Base-by-base conservation (phyloP, 2,329 filamentous ascomycete species). In the Fusarium sambucinum region DNA sequence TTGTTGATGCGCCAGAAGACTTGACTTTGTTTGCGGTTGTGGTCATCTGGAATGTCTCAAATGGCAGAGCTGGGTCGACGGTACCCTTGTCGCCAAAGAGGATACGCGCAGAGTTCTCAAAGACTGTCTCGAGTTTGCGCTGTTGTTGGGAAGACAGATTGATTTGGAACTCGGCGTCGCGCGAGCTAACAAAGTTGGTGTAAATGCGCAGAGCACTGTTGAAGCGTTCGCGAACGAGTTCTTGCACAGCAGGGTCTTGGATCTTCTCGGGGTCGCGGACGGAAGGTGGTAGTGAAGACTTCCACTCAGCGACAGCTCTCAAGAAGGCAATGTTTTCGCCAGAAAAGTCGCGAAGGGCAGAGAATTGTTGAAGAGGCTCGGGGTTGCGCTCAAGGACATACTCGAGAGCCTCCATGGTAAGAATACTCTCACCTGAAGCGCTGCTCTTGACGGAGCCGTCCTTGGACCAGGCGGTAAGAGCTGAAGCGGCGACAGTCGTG, bases 291-390 rank as follows among this genome's bases (percentile, higher is more conserved):
- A 78, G 62, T 19, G 76, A 77, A 29, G 68, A 69, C 65, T 77
- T 77, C 78, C 78, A 80, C 59, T 84, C 81, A 4, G 82, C 80
- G 11, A 90, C 84, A 40, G 82, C 80, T 11, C 83, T 86, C 7
- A 92, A 77, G 75, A 92, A 92, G 46, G 89, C 85, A 47, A 74
- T 89, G 73, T 92, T 92, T 75, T 92, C 90, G 16, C 89, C 89
- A 0, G 89, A 91, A 73, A 92, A 91, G 69, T 92, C 90, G 35
- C 85, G 83, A 1, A 86, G 80, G 0, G 89, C 89, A 0, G 90
- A 89, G 74, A 90, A 92, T 53, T 87, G 78, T 57, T 89, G 86
- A 0, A 92, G 82, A 0, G 87, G 86, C 6, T 83, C 80, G 0
- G 87, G 86, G 73, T 90, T 89, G 50, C 83, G 81, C 55, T 84